Percentiles rank a stretch among this genome's conserved stretches.
Conservation (phyloP, 2,329 filamentous ascomycete genomes). For the Elsinoe arachidis region DNA sequence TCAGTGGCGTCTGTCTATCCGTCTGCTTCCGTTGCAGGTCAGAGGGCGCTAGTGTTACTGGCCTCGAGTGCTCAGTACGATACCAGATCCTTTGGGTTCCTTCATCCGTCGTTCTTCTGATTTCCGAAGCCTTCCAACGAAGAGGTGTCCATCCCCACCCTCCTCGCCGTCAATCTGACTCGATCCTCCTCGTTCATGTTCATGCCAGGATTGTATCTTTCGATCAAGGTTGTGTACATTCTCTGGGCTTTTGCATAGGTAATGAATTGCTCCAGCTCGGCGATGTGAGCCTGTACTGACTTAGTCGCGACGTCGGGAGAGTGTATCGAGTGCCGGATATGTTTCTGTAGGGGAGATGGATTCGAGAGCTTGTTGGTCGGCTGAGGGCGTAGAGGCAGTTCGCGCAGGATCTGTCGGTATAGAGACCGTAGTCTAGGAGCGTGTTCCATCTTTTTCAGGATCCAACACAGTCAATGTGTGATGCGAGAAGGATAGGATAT, state of each 20-base stretch:
- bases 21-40: too few species aligned
- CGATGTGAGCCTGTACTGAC: constrained; percentile 24
- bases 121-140: background rate
- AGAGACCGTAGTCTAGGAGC: constrained; percentile 55
- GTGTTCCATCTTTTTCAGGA: constrained; percentile 24
- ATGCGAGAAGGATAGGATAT: background rate
- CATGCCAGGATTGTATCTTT: constrained; percentile 91
- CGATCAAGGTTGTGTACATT: constrained; percentile 68
- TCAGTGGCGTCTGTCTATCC: too few species aligned
- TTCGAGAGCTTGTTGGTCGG: constrained; percentile 41
- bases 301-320: constrained; percentile 19
- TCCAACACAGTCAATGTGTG: background rate
- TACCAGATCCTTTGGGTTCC: too few species aligned
- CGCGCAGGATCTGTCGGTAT: constrained; percentile 82
- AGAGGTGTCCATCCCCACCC: constrained; percentile 68
- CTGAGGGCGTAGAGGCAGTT: constrained; percentile 65
- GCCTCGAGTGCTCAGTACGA: too few species aligned
- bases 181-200: constrained; percentile 77
- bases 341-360: constrained; percentile 61
- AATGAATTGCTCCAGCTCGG: constrained; percentile 68
- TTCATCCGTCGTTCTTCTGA: background rate
- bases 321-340: constrained; percentile 57
- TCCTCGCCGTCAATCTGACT: constrained; percentile 70
- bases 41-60: too few species aligned
- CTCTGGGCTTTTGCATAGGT: constrained; percentile 80